Evolutionary conservation across 2,329 filamentous ascomycete species (phyloP), one percentile per base, ranked within the genome.

Genomic region (Exophiala oligosperma): DNA sequence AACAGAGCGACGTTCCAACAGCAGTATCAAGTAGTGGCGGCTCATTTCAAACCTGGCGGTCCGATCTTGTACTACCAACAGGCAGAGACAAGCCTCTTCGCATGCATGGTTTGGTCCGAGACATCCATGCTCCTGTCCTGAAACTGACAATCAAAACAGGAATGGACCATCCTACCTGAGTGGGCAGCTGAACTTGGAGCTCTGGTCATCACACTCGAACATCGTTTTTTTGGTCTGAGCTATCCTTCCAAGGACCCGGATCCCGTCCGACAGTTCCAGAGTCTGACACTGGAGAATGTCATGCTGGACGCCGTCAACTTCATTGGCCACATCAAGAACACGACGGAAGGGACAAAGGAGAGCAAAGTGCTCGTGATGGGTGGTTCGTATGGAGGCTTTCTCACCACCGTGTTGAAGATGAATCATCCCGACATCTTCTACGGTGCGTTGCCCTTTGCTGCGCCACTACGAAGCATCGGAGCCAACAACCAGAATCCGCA

Each of bases 181-280:
- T 59, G 56, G 51, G 56, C 56, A 3, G 23, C 51, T 12, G 35
- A 54, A 12, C 37, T 59, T 23, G 48, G 48, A 4, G 56, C 50
- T 12, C 28, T 54, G 11, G 38, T 54, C n/a, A 43, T 50, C 23
- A 54, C 44, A 23, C 49, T 59, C 23, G 46, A 54, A 32, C 56
- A 59, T 41, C 56, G 56, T 17, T 59, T 59, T 37, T 59, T 59
- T 26, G 56, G 56, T 37, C 35, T 54, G 38, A 59, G 56, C 51
- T 54, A 54, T 49, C 56, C 56, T 21, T 49, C 43, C 6, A 59
- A 44, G 17, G 52, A n/a, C 21, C 21, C 44, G 26, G 47, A 54
- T 28, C 26, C 35, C 5, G 35, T 26, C 4, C 37, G 50, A 14
- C 38, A 43, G n/a, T 59, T 41, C 32, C 32, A 17, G 14, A 54